These are phyloP conservation scores for Salix dunnii DNA, from an alignment of 345 rosid genomes.

Conservation along the genomic window DNA sequence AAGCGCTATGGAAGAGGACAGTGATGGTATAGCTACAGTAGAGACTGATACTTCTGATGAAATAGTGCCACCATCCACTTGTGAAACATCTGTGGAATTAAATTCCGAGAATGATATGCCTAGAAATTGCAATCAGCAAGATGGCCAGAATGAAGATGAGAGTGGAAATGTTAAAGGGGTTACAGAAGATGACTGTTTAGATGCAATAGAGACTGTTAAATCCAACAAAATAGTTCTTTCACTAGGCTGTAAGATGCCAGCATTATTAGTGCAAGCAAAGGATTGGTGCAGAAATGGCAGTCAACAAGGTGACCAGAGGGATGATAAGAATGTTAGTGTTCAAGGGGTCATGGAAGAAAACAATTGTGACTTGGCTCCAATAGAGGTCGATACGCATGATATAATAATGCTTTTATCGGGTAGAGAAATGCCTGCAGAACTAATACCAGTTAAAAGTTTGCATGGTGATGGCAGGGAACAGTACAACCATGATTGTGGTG, in stretches of 20 bases:
- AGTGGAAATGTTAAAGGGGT: not conserved
- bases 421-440: not conserved
- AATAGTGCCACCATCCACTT: not conserved
- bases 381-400: not conserved
- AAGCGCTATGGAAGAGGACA: not conserved
- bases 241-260: not conserved
- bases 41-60: not conserved
- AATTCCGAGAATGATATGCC: conserved; percentile 4
- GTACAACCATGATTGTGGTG: not conserved
- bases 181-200: conserved; percentile 6
- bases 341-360: conserved; percentile 4
- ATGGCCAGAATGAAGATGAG: not conserved
- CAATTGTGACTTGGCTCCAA: not conserved
- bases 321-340: conserved; percentile 1
- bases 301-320: not conserved
- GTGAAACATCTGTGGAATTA: conserved; percentile 9
- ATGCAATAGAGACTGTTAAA: not conserved
- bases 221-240: not conserved
- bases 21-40: not conserved
- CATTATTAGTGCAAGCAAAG: not conserved
- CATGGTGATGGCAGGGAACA: not conserved
- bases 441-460: not conserved
- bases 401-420: not conserved
- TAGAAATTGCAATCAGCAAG: conserved; percentile 1
- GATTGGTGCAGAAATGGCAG: conserved; percentile 12